These are phyloP conservation scores for Scedosporium apiospermum DNA, from an alignment of 2,329 filamentous ascomycete genomes.

Conservation along the genomic window DNA sequence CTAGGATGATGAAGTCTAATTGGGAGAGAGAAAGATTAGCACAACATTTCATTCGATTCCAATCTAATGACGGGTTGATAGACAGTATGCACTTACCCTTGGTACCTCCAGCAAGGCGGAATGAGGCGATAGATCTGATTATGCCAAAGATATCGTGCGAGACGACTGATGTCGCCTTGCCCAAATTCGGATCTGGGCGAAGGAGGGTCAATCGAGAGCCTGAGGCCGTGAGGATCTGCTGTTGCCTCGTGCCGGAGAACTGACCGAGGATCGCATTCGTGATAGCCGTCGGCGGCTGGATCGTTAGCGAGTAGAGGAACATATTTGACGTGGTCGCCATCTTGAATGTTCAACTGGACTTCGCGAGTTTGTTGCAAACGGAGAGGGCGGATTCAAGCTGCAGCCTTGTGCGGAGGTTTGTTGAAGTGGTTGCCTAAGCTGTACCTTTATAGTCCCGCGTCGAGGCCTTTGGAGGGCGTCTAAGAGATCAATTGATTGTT, in stretches of 20 bases:
- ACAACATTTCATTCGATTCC: conserved; percentile 49
- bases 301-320: conserved; percentile 96
- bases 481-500: too few species aligned
- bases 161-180: conserved; percentile 75
- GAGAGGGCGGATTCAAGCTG: too few species aligned
- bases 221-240: conserved; percentile 91
- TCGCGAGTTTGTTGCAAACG: too few species aligned
- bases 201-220: conserved; percentile 84
- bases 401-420: too few species aligned
- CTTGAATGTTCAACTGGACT: too few species aligned
- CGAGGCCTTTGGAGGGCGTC: too few species aligned
- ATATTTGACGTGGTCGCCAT: conserved; percentile 99
- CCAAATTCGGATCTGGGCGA: conserved; percentile 74
- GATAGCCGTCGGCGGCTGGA: conserved; percentile 83
- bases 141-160: conserved; percentile 96
- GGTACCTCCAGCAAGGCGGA: conserved; percentile 83
- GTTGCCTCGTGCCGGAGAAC: conserved; percentile 92
- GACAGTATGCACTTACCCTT: conserved; percentile 66
- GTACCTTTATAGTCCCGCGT: too few species aligned
- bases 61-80: conserved; percentile 29
- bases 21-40: conserved; percentile 12
- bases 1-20: conserved; percentile 88
- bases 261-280: conserved; percentile 89
- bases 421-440: too few species aligned
- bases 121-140: conserved; percentile 78